A percentile compares a stretch with the other conserved stretches of the same genome.
Evolutionary conservation across 352 stramenopile species (phyloP).

Genomic region (Phytophthora fragariaefolia): DNA sequence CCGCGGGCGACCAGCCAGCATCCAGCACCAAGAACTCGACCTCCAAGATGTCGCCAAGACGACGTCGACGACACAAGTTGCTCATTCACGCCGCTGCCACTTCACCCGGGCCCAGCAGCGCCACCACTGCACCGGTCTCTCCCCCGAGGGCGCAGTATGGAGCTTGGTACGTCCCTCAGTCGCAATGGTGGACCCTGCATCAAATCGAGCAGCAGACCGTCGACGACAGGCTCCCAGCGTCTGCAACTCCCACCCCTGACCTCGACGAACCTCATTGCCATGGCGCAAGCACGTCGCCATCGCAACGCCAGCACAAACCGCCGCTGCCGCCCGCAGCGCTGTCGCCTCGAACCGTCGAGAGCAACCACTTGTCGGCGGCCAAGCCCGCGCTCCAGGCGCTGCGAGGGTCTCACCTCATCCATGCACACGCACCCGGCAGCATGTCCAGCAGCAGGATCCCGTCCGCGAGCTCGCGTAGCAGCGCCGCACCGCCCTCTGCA

Average conservation of each 20-base stretch:
- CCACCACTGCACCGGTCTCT: not conserved
- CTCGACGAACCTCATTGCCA: conserved; percentile 32
- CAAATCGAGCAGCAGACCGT: conserved; percentile 44
- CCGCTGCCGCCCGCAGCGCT: conserved; percentile 19
- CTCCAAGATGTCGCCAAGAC: conserved; percentile 1
- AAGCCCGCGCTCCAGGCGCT: not conserved
- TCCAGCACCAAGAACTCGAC: not conserved
- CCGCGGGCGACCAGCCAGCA: no score
- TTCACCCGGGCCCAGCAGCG: not conserved
- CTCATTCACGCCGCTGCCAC: not conserved
- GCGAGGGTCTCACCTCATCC: no score
- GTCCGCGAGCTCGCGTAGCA: conserved; percentile 16
- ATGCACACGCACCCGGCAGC: not conserved
- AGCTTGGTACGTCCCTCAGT: conserved; percentile 63
- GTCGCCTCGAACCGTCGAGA: conserved; percentile 6
- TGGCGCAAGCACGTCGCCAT: conserved; percentile 9
- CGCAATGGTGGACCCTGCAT: conserved; percentile 59
- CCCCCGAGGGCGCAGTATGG: conserved; percentile 46
- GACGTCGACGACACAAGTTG: conserved; percentile 3
- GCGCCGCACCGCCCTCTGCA: conserved; percentile 13
- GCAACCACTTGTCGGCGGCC: not conserved
- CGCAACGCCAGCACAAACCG: conserved; percentile 43
- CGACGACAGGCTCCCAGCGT: conserved; percentile 32
- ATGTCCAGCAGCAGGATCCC: not conserved
- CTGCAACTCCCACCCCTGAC: not conserved